Percentiles rank a stretch among this genome's conserved stretches.
Evolutionary conservation across 2,329 filamentous ascomycete genomes (phyloP).

Genomic region (Scolecobasidium constrictum): DNA sequence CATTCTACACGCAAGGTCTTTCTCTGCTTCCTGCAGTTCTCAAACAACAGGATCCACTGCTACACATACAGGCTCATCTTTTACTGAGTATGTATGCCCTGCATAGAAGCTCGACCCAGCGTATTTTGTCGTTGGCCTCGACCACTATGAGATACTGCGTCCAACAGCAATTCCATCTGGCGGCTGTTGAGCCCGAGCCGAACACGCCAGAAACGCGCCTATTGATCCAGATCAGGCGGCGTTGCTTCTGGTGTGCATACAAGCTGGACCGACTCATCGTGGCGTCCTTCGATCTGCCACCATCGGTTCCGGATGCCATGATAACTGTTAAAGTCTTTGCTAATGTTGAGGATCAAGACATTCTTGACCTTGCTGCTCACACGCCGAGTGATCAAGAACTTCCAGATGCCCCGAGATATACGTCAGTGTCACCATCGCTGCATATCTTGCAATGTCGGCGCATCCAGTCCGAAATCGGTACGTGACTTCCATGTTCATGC

Average conservation of each 20-base stretch:
- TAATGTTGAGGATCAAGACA: conserved; percentile 14
- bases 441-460: conserved; percentile 16
- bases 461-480: conserved; percentile 16
- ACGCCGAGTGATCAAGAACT: conserved; percentile 11
- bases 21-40: neutral
- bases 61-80: conserved; percentile 15
- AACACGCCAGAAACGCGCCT: conserved; percentile 7
- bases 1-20: conserved; percentile 10
- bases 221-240: conserved; percentile 12
- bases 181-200: conserved; percentile 12
- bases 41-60: conserved; percentile 11
- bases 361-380: conserved; percentile 11
- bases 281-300: conserved; percentile 14
- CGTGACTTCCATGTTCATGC: too few relatives aligned
- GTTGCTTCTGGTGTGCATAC: conserved; percentile 16
- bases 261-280: conserved; percentile 15
- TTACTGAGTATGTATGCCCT: conserved; percentile 15
- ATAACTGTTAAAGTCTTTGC: conserved; percentile 14
- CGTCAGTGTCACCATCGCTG: conserved; percentile 13
- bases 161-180: conserved; percentile 15
- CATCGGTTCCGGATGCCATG: conserved; percentile 14
- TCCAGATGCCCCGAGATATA: conserved; percentile 12
- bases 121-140: conserved; percentile 13
- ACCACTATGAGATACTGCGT: conserved; percentile 14
- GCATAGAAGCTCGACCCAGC: conserved; percentile 15